Evolutionary conservation across 345 rosid genomes (phyloP).

Genomic region (Pseudoturritis turrita): DNA sequence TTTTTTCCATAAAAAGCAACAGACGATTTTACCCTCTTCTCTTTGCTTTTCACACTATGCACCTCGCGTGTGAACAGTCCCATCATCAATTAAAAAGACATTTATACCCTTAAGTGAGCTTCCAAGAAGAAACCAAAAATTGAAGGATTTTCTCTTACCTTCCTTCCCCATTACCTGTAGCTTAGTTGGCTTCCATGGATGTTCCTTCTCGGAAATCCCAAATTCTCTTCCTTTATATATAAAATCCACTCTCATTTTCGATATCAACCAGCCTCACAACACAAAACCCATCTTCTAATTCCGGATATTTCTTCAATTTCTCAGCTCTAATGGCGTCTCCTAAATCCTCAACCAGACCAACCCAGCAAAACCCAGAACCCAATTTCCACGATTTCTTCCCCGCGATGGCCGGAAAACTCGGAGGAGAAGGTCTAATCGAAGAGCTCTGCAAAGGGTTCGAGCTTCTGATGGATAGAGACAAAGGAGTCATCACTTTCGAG

Average conservation of each 20-base stretch:
- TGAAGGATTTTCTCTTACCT: conserved; percentile 2
- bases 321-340: conserved; percentile 35
- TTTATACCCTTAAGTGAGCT: conserved; percentile 26
- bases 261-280: background rate
- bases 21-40: background rate
- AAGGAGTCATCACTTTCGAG: conserved; percentile 69
- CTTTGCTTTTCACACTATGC: background rate
- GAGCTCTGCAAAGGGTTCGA: conserved; percentile 84
- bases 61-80: conserved; percentile 9
- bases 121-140: conserved; percentile 34
- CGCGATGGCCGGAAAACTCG: conserved; percentile 69
- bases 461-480: conserved; percentile 57
- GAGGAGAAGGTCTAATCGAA: conserved; percentile 70
- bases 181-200: conserved; percentile 52
- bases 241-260: background rate
- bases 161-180: conserved; percentile 24
- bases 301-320: background rate
- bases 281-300: conserved; percentile 16
- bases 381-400: conserved; percentile 70
- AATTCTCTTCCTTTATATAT: conserved; percentile 15
- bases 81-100: conserved; percentile 1
- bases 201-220: conserved; percentile 58
- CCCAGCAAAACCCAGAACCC: conserved; percentile 23
- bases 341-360: conserved; percentile 18
- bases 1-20: background rate